A percentile compares a stretch with the other conserved stretches of the same genome.
Conservation (phyloP, 352 stramenopile genomes). For the Thalassiosira pacifica region DNA sequence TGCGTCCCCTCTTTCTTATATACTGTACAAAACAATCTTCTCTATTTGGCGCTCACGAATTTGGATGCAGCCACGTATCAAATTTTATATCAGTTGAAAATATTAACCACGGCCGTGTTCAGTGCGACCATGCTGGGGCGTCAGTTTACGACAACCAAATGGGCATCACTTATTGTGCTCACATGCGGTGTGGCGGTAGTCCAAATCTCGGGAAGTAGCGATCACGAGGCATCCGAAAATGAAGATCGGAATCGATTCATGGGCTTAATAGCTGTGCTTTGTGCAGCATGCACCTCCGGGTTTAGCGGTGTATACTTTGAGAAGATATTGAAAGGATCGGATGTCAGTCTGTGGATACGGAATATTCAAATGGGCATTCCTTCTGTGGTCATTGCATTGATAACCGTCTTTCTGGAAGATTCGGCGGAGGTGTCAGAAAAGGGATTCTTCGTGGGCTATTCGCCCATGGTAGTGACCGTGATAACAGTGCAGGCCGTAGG, state of each 20-base stretch:
- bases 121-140: constrained; percentile 83
- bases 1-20: constrained; percentile 92
- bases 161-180: constrained; percentile 85
- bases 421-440: constrained; percentile 70
- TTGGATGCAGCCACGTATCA: constrained; percentile 91
- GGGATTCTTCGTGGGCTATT: constrained; percentile 91
- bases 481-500: constrained; percentile 88
- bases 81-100: constrained; percentile 91
- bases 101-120: constrained; percentile 90
- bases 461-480: constrained; percentile 77
- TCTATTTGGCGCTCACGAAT: constrained; percentile 91
- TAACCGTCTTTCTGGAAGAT: constrained; percentile 86
- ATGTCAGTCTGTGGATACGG: constrained; percentile 89
- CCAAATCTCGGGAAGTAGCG: constrained; percentile 78
- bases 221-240: constrained; percentile 35
- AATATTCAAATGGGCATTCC: constrained; percentile 93
- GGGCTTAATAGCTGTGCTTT: constrained; percentile 87
- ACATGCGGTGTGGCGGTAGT: constrained; percentile 88
- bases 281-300: constrained; percentile 87
- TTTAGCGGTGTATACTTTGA: constrained; percentile 91
- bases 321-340: constrained; percentile 88
- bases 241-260: constrained; percentile 74
- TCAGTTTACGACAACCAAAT: constrained; percentile 85
- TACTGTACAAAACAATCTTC: constrained; percentile 92
- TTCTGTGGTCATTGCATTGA: constrained; percentile 87